phyloP scores from a whole-genome alignment of 1,139 yeast genomes.

The Magnusiomyces tetraspermus region DNA sequence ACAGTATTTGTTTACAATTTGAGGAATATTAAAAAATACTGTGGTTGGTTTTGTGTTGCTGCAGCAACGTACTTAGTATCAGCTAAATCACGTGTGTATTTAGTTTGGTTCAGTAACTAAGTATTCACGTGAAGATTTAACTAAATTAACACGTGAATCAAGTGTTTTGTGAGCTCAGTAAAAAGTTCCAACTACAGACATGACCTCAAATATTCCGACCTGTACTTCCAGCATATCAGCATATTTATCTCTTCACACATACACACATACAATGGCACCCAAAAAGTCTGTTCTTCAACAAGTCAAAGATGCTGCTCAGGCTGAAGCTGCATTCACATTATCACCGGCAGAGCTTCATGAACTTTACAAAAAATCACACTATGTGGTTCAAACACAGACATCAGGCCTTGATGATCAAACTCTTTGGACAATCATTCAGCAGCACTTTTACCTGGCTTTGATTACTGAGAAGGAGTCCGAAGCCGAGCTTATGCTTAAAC shows the following conservation, averaged over 20 bases:
- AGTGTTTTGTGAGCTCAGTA: no score
- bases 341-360: conserved; percentile 21
- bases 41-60: no score
- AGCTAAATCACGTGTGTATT: no score
- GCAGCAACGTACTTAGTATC: no score
- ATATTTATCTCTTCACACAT: not conserved
- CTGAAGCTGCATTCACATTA: conserved; percentile 13
- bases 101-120: no score
- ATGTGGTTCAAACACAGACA: conserved; percentile 30
- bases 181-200: no score
- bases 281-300: not conserved
- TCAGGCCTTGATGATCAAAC: conserved; percentile 39
- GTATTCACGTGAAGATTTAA: no score
- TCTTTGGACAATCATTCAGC: conserved; percentile 52
- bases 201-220: no score
- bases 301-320: not conserved
- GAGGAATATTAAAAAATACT: no score
- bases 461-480: conserved; percentile 59
- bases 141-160: no score
- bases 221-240: no score
- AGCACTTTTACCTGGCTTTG: conserved; percentile 60
- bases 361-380: conserved; percentile 26
- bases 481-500: conserved; percentile 57
- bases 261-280: not conserved
- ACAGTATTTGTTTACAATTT: no score